A percentile compares a stretch with the other conserved stretches of the same genome.
Evolutionary conservation across 257 asterid genomes (phyloP).

Genomic region (Lithospermum erythrorhizon): DNA sequence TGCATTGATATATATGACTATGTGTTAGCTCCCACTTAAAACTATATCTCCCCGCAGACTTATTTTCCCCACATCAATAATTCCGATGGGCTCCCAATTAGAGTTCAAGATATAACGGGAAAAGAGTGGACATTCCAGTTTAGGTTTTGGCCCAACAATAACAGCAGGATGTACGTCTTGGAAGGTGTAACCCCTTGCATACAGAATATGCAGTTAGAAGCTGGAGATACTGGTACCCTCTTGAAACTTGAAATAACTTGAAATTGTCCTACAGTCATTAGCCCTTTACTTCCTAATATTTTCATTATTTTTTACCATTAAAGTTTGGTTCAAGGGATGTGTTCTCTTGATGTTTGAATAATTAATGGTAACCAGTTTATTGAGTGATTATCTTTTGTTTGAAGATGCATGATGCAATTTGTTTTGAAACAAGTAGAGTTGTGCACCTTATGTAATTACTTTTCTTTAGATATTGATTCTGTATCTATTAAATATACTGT

Average conservation of each 20-base stretch:
- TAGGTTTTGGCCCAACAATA: conserved; percentile 97
- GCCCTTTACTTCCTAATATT: background rate
- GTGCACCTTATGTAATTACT: no score
- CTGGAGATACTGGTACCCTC: conserved; percentile 90
- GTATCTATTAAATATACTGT: conserved; percentile 27
- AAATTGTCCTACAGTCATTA: conserved; percentile 1
- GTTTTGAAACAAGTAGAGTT: no score
- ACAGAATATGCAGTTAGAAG: conserved; percentile 93
- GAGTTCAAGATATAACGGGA: conserved; percentile 91
- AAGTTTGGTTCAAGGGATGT: no score
- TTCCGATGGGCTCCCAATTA: conserved; percentile 88
- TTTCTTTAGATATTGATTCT: no score
- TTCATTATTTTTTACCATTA: no score
- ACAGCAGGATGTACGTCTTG: conserved; percentile 97
- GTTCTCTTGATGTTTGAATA: no score
- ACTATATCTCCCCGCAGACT: conserved; percentile 41
- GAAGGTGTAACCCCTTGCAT: conserved; percentile 99
- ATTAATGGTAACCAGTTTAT: no score
- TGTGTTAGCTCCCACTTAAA: background rate
- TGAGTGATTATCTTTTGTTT: no score
- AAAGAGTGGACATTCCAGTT: conserved; percentile 97
- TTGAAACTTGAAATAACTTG: background rate
- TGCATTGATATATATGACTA: background rate
- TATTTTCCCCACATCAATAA: conserved; percentile 86
- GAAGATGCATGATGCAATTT: no score